Percentiles rank a stretch among this genome's conserved stretches.
phyloP scores from a whole-genome alignment of 306 rosid species.

The Prunus mongolica region DNA sequence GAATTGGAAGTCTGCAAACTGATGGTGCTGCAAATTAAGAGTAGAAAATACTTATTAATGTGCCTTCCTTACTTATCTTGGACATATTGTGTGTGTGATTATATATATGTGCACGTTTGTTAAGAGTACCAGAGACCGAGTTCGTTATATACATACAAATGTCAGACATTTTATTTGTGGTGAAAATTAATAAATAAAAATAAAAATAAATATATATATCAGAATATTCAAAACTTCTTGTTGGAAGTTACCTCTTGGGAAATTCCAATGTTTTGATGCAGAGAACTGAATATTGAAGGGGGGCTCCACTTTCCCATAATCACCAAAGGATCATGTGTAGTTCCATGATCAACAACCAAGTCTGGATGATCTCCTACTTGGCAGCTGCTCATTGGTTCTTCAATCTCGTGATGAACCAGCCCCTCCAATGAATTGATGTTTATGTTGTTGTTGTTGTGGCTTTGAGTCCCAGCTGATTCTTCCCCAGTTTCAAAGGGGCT shows the following conservation, averaged over 20 bases:
- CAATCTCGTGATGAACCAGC: conserved; percentile 15
- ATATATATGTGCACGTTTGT: background rate
- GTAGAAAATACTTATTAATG: background rate
- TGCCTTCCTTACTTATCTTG: background rate
- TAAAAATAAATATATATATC: background rate
- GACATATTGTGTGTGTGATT: background rate
- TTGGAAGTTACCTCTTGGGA: conserved; percentile 49
- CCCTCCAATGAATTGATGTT: conserved; percentile 1
- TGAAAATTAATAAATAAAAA: background rate
- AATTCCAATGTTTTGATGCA: conserved; percentile 33
- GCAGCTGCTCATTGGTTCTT: conserved; percentile 32
- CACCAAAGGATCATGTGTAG: conserved; percentile 31
- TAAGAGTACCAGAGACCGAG: background rate
- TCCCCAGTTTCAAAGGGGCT: conserved; percentile 56
- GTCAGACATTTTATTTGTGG: background rate
- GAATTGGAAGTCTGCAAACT: conserved; percentile 50
- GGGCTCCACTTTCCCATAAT: conserved; percentile 56
- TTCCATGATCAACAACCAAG: conserved; percentile 16
- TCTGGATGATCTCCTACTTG: conserved; percentile 7
- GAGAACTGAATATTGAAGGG: conserved; percentile 40
- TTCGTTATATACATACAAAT: background rate
- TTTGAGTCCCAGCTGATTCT: conserved; percentile 41
- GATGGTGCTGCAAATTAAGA: conserved; percentile 57
- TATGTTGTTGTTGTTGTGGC: conserved; percentile 27
- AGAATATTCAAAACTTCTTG: background rate